phyloP scores from a whole-genome alignment of 306 rosid species.

The Vicia sativa region DNA sequence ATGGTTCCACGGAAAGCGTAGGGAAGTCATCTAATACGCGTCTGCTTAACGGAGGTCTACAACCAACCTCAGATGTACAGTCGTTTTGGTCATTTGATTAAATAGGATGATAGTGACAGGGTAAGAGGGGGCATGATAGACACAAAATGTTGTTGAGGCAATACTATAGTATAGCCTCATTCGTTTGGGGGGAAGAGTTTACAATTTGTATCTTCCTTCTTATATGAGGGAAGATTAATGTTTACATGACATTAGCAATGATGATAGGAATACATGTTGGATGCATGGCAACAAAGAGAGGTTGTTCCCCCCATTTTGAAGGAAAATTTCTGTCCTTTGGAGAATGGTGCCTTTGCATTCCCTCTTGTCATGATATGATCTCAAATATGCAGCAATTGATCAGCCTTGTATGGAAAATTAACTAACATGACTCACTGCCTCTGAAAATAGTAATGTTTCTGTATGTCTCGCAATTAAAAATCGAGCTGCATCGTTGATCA shows the following conservation, averaged over 20 bases:
- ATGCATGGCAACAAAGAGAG: constrained; percentile 48
- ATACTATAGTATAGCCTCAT: constrained; percentile 58
- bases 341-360: constrained; percentile 41
- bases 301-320: constrained; percentile 35
- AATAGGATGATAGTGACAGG: constrained; percentile 51
- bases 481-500: constrained; percentile 26
- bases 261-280: constrained; percentile 60
- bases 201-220: constrained; percentile 83
- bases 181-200: constrained; percentile 48
- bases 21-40: constrained; percentile 53
- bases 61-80: constrained; percentile 79
- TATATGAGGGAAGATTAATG: constrained; percentile 65
- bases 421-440: constrained; percentile 28
- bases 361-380: constrained; percentile 33
- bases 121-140: constrained; percentile 50
- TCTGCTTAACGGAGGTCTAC: constrained; percentile 64
- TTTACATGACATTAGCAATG: constrained; percentile 58
- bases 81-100: constrained; percentile 87
- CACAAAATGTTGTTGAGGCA: constrained; percentile 66
- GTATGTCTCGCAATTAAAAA: constrained; percentile 6
- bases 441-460: constrained; percentile 20
- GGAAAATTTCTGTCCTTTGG: constrained; percentile 32
- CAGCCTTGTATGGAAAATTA: constrained; percentile 31
- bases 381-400: constrained; percentile 35
- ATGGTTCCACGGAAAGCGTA: constrained; percentile 58